These are phyloP conservation scores for Hippophae tibetana DNA, from an alignment of 306 rosid genomes.

Conservation along the genomic window DNA sequence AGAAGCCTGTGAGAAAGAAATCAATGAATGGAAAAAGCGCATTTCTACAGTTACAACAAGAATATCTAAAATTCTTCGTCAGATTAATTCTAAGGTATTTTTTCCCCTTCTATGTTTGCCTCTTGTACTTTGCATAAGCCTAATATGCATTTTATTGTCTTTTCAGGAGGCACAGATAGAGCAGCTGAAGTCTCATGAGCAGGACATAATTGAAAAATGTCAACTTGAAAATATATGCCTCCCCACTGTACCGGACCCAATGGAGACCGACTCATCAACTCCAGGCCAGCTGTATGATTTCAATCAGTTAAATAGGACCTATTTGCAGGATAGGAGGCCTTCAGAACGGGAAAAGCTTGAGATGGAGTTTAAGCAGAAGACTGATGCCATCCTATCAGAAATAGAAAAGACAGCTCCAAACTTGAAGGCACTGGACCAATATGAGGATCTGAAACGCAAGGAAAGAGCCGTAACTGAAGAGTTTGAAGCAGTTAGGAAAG, in stretches of 20 bases:
- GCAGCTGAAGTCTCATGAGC: slow-evolving; percentile 61
- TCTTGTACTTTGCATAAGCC: slow-evolving; percentile 13
- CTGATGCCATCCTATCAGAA: slow-evolving; percentile 63
- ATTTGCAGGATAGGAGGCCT: slow-evolving; percentile 53
- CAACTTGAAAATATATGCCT: slow-evolving; percentile 76
- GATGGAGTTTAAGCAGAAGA: slow-evolving; percentile 65
- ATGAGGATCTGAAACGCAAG: slow-evolving; percentile 79
- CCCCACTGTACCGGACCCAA: slow-evolving; percentile 64
- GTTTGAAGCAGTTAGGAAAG: slow-evolving; percentile 86
- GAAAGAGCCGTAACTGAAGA: slow-evolving; percentile 75
- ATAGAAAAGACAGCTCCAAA: slow-evolving; percentile 95
- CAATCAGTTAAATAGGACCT: slow-evolving; percentile 51
- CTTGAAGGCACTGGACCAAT: slow-evolving; percentile 95
- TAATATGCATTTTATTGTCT: slow-evolving; percentile 11
- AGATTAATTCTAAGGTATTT: slow-evolving; percentile 75
- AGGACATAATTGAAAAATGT: slow-evolving; percentile 83
- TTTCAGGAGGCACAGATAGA: slow-evolving; percentile 75
- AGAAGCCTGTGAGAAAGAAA: slow-evolving; percentile 86
- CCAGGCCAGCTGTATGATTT: slow-evolving; percentile 66
- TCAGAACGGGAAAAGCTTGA: slow-evolving; percentile 72
- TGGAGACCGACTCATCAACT: slow-evolving; percentile 62
- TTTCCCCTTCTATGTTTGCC: slow-evolving; percentile 1
- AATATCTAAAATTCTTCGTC: slow-evolving; percentile 76
- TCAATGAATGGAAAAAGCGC: slow-evolving; percentile 90
- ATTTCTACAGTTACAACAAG: slow-evolving; percentile 80